phyloP scores from a whole-genome alignment of 176 grass and related monocot genomes.

The Zizania latifolia region DNA sequence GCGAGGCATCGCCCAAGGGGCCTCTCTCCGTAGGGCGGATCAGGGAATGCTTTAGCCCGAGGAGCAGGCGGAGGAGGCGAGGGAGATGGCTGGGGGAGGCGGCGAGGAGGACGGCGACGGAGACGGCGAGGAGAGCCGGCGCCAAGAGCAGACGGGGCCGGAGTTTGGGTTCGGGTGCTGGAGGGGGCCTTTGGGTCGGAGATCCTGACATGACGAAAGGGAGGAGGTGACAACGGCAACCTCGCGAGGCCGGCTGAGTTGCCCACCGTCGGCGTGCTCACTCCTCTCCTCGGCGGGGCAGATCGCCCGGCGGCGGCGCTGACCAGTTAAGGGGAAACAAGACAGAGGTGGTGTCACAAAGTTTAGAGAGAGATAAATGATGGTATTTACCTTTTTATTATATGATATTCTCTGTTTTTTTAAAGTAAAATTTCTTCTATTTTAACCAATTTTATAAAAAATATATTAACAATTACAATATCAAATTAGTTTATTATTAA shows the following conservation, averaged over 20 bases:
- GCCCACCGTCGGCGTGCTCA: not conserved
- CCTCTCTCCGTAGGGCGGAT: not conserved
- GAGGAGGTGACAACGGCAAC: not conserved
- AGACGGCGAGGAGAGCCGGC: constrained; percentile 25
- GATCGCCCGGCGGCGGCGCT: not conserved
- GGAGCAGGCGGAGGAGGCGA: not conserved
- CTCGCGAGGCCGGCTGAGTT: not conserved
- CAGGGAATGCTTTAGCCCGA: not conserved
- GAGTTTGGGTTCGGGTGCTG: not conserved
- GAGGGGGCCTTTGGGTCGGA: not conserved
- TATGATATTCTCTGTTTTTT: no score
- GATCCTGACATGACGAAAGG: constrained; percentile 21
- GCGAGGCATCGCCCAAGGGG: not conserved
- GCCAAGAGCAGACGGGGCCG: constrained; percentile 8
- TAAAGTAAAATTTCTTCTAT: no score
- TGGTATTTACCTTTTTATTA: no score
- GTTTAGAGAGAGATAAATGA: no score
- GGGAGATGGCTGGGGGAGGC: constrained; percentile 17
- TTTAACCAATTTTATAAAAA: no score
- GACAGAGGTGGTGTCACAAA: no score
- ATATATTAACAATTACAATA: no score
- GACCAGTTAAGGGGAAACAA: no score
- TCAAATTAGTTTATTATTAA: no score
- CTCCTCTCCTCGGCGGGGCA: not conserved
- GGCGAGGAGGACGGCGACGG: constrained; percentile 27